phyloP scores from a whole-genome alignment of 2,329 filamentous ascomycete genomes.

The Fusarium sarcochroum region DNA sequence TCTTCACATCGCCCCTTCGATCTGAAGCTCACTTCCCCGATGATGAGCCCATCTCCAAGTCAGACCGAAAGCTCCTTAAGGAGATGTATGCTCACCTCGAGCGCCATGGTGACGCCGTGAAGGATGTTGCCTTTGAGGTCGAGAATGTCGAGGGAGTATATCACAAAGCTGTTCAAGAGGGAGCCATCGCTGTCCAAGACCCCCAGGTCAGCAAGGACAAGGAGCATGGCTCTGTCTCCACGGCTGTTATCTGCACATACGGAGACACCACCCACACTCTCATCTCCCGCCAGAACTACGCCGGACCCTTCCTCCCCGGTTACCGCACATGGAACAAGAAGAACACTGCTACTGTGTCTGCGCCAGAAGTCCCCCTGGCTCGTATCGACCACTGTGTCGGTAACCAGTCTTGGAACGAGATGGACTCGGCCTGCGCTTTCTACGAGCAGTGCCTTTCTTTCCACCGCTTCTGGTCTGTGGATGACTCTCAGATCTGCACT shows the following conservation, averaged over 20 bases:
- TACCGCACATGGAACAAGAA: constrained; percentile 71
- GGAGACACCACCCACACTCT: constrained; percentile 96
- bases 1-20: constrained; percentile 86
- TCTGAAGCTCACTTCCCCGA: constrained; percentile 67
- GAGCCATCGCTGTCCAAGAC: constrained; percentile 72
- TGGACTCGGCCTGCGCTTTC: constrained; percentile 76
- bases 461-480: constrained; percentile 97
- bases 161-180: constrained; percentile 75
- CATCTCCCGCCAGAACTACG: constrained; percentile 79
- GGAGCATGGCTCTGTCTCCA: constrained; percentile 75
- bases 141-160: constrained; percentile 89
- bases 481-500: constrained; percentile 92
- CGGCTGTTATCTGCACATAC: constrained; percentile 90
- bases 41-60: constrained; percentile 72
- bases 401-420: constrained; percentile 95
- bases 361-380: constrained; percentile 77
- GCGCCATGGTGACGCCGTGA: constrained; percentile 92
- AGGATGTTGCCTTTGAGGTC: constrained; percentile 95
- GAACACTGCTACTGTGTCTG: constrained; percentile 55
- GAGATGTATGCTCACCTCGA: constrained; percentile 89
- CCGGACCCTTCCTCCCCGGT: constrained; percentile 85
- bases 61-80: constrained; percentile 75
- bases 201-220: constrained; percentile 71
- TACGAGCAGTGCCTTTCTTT: constrained; percentile 93
- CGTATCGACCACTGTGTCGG: constrained; percentile 97